These are phyloP conservation scores for Aspergillus brunneoviolaceus DNA, from an alignment of 2,329 filamentous ascomycete species.

Conservation along the genomic window DNA sequence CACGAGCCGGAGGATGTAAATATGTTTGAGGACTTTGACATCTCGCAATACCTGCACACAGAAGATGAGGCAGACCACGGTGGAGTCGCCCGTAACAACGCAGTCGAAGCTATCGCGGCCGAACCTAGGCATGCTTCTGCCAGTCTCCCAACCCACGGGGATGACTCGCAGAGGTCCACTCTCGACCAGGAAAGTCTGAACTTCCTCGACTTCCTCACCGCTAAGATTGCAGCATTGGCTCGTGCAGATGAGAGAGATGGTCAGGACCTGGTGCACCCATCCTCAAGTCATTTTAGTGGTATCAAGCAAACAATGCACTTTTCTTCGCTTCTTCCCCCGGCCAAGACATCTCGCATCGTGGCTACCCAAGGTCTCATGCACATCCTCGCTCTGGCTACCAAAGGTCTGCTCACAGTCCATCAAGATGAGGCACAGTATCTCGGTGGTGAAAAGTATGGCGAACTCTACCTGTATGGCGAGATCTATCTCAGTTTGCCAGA, in stretches of 20 bases:
- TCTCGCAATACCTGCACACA: constrained; percentile 33
- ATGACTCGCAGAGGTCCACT: constrained; percentile 50
- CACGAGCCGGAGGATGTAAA: constrained; percentile 24
- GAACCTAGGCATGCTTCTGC: constrained; percentile 32
- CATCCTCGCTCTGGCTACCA: constrained; percentile 68
- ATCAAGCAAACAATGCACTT: constrained; percentile 56
- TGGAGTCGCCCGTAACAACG: constrained; percentile 16
- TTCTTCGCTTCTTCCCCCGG: constrained; percentile 64
- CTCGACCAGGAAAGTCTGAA: constrained; percentile 62
- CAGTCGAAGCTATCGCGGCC: constrained; percentile 5
- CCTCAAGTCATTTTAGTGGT: not conserved
- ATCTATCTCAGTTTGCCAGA: constrained; percentile 27
- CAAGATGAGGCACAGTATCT: constrained; percentile 53
- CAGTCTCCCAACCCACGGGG: constrained; percentile 16
- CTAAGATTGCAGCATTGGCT: constrained; percentile 42
- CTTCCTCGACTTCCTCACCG: constrained; percentile 61
- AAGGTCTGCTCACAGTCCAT: constrained; percentile 60
- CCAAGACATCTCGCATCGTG: constrained; percentile 55
- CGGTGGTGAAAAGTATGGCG: constrained; percentile 21
- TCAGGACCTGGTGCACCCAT: constrained; percentile 5
- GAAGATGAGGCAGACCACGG: constrained; percentile 25
- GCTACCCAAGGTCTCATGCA: constrained; percentile 77
- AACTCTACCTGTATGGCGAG: constrained; percentile 29
- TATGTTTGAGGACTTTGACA: constrained; percentile 29
- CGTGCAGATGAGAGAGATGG: constrained; percentile 16